Conservation (phyloP, 352 stramenopile species). For the Pythium vanterpoolii region DNA sequence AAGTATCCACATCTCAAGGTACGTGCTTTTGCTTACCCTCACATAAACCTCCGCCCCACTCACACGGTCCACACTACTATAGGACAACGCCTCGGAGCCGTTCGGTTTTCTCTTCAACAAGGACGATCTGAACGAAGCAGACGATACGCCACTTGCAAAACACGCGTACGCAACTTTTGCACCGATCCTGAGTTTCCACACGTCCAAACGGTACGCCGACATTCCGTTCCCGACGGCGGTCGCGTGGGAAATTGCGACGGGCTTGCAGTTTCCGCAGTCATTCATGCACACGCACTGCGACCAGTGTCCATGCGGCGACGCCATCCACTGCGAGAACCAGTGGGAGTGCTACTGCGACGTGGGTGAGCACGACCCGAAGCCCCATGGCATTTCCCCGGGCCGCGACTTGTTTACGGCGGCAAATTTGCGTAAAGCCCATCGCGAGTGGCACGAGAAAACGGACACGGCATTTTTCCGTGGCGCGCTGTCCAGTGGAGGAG, state of each 20-base stretch:
- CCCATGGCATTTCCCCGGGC: slow-evolving; percentile 53
- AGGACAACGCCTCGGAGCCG: slow-evolving; percentile 94
- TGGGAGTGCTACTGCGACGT: slow-evolving; percentile 80
- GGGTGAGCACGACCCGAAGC: slow-evolving; percentile 53
- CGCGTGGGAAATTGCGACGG: slow-evolving; percentile 93
- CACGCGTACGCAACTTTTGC: slow-evolving; percentile 93
- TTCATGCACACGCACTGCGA: slow-evolving; percentile 89
- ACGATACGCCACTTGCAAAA: slow-evolving; percentile 91
- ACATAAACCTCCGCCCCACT: background rate
- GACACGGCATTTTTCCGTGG: slow-evolving; percentile 98
- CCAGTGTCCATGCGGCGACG: slow-evolving; percentile 59
- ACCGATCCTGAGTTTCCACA: slow-evolving; percentile 98
- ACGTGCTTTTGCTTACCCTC: background rate
- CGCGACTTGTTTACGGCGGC: slow-evolving; percentile 95
- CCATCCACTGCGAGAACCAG: slow-evolving; percentile 67
- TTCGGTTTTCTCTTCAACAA: slow-evolving; percentile 99
- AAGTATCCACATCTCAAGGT: slow-evolving; percentile 99
- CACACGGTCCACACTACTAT: background rate
- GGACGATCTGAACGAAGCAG: slow-evolving; percentile 92
- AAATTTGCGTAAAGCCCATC: slow-evolving; percentile 97
- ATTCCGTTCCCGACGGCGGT: slow-evolving; percentile 97
- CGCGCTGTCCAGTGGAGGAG: slow-evolving; percentile 94
- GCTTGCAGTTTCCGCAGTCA: slow-evolving; percentile 88
- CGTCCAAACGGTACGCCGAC: slow-evolving; percentile 90
- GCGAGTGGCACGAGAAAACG: slow-evolving; percentile 95